Conservation (phyloP, 495 filamentous ascomycete genomes). For the Trichoderma virens region DNA sequence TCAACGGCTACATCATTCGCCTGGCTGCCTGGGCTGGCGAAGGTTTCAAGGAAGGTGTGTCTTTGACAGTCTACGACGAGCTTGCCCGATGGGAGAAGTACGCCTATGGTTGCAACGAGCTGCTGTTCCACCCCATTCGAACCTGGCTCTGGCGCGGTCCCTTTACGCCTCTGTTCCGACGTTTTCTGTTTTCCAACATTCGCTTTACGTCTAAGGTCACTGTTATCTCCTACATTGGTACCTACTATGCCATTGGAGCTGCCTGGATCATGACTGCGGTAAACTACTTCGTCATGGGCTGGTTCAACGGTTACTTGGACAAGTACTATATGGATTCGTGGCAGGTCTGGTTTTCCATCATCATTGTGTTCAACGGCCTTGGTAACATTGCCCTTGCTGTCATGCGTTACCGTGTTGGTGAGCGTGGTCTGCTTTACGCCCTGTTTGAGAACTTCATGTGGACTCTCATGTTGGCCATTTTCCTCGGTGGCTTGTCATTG, state of each 20-base stretch:
- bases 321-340: constrained; percentile 71
- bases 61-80: constrained; percentile 78
- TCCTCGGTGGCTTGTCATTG: constrained; percentile 62
- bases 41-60: constrained; percentile 80
- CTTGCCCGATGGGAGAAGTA: constrained; percentile 81
- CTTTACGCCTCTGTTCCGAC: constrained; percentile 67
- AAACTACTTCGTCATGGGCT: constrained; percentile 74
- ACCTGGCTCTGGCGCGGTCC: constrained; percentile 57
- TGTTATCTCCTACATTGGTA: constrained; percentile 78
- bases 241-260: constrained; percentile 74
- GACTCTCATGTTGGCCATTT: constrained; percentile 60
- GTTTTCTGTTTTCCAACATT: constrained; percentile 63
- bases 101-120: constrained; percentile 79
- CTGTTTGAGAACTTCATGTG: constrained; percentile 67
- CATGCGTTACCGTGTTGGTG: constrained; percentile 60
- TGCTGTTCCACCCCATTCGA: constrained; percentile 68
- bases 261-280: constrained; percentile 70
- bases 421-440: constrained; percentile 44
- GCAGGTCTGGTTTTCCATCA: constrained; percentile 69
- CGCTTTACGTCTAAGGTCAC: constrained; percentile 73
- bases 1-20: constrained; percentile 63
- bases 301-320: constrained; percentile 65
- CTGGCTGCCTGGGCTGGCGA: constrained; percentile 65
- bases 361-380: constrained; percentile 64
- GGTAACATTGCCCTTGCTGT: constrained; percentile 57